Conservation (phyloP, 2,329 filamentous ascomycete genomes). For the Aspergillus costaricaensis region DNA sequence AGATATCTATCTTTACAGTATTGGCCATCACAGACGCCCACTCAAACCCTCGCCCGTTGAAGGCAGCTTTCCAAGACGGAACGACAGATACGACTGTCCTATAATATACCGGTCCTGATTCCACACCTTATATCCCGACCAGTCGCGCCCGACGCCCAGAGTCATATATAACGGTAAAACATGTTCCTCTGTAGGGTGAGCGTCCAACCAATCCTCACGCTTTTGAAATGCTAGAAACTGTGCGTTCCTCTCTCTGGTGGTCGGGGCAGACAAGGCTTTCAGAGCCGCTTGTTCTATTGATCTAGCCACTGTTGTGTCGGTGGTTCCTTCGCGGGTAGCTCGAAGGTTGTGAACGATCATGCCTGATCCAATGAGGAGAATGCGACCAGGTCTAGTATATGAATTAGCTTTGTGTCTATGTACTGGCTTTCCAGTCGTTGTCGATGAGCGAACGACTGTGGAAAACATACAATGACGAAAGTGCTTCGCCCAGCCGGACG, state of each 20-base stretch:
- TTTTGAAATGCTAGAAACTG: neutral
- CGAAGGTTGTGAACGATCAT: slow-evolving; percentile 6
- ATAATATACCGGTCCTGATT: slow-evolving; percentile 30
- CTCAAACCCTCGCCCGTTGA: neutral
- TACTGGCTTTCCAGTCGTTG: neutral
- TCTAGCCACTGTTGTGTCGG: neutral
- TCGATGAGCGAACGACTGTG: neutral
- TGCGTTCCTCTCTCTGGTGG: neutral
- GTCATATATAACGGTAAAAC: slow-evolving; percentile 4
- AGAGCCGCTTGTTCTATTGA: neutral
- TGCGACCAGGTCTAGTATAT: neutral
- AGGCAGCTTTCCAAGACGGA: slow-evolving; percentile 18
- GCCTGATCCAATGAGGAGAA: neutral
- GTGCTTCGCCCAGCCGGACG: neutral
- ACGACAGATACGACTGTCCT: slow-evolving; percentile 25
- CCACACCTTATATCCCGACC: slow-evolving; percentile 14
- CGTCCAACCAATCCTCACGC: neutral
- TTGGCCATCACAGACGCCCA: neutral
- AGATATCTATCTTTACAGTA: neutral
- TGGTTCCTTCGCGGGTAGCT: neutral
- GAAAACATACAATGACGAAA: neutral
- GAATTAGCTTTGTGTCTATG: neutral
- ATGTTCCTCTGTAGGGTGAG: slow-evolving; percentile 2
- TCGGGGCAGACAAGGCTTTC: neutral
- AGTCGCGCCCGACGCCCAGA: neutral